These are phyloP conservation scores for Trichosporon sp. DNA, from an alignment of 1,284 basidiomycete species.

Conservation along the genomic window DNA sequence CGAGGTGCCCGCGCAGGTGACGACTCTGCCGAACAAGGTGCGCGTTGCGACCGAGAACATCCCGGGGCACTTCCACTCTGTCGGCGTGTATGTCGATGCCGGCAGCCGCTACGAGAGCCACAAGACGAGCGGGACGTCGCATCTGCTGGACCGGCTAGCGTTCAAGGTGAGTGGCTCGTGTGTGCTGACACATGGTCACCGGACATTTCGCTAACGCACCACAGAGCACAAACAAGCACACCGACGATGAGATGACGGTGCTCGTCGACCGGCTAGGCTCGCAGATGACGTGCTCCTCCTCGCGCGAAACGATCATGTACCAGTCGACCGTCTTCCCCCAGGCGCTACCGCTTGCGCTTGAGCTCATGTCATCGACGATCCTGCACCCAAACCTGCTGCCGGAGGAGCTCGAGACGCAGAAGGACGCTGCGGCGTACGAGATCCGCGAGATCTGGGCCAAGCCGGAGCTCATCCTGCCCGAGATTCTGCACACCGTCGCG, in stretches of 20 bases:
- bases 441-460: conserved; percentile 81
- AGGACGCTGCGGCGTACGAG: conserved; percentile 88
- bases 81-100: conserved; percentile 90
- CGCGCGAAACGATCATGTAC: conserved; percentile 95
- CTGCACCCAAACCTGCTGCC: conserved; percentile 69
- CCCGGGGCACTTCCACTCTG: conserved; percentile 90
- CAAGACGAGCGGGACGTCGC: conserved; percentile 73
- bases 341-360: conserved; percentile 73
- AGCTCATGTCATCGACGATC: conserved; percentile 87
- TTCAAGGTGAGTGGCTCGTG: conserved; percentile 76
- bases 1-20: conserved; percentile 51
- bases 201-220: background rate
- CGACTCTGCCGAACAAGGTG: conserved; percentile 85
- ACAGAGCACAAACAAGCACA: conserved; percentile 53
- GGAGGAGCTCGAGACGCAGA: conserved; percentile 78
- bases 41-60: conserved; percentile 86
- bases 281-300: conserved; percentile 86
- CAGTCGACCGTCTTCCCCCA: conserved; percentile 91
- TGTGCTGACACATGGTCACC: background rate
- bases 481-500: conserved; percentile 81
- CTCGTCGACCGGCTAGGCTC: conserved; percentile 84
- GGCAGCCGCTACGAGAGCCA: conserved; percentile 86
- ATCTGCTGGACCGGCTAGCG: conserved; percentile 90
- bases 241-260: conserved; percentile 67
- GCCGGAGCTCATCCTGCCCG: conserved; percentile 93